Conservation (phyloP, 2,329 filamentous ascomycete genomes). For the Helicocarpus griseus region DNA sequence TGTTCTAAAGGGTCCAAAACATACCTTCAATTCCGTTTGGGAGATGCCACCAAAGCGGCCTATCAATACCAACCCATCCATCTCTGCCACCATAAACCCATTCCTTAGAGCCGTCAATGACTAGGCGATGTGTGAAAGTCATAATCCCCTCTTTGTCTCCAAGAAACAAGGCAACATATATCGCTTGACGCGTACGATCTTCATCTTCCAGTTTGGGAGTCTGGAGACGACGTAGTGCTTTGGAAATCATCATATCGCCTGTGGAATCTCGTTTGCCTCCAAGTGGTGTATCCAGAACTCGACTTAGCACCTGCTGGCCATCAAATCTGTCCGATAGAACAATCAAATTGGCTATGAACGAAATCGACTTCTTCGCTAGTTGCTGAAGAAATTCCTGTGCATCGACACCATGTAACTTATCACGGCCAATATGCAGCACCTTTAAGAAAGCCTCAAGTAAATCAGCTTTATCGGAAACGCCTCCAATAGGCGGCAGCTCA, state of each 20-base stretch:
- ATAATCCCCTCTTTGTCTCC: constrained; percentile 19
- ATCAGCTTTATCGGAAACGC: constrained; percentile 5
- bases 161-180: constrained; percentile 28
- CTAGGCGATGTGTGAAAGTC: constrained; percentile 25
- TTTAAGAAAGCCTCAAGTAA: constrained; percentile 8
- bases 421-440: constrained; percentile 1
- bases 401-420: not conserved
- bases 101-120: constrained; percentile 27
- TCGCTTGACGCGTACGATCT: constrained; percentile 30
- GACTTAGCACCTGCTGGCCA: constrained; percentile 1
- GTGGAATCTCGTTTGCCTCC: constrained; percentile 8
- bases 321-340: constrained; percentile 10
- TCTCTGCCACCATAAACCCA: constrained; percentile 25
- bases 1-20: not conserved
- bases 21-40: constrained; percentile 33
- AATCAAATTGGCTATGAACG: constrained; percentile 10
- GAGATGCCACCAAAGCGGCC: constrained; percentile 28
- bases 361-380: constrained; percentile 6
- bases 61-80: constrained; percentile 11
- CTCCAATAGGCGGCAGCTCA: constrained; percentile 23
- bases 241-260: constrained; percentile 20
- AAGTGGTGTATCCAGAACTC: not conserved
- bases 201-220: constrained; percentile 25
- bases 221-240: constrained; percentile 17
- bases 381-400: not conserved